Evolutionary conservation across 768 basidiomycete genomes (phyloP), one percentile per base, ranked within the genome.

Genomic region (Tulasnella sp.): DNA sequence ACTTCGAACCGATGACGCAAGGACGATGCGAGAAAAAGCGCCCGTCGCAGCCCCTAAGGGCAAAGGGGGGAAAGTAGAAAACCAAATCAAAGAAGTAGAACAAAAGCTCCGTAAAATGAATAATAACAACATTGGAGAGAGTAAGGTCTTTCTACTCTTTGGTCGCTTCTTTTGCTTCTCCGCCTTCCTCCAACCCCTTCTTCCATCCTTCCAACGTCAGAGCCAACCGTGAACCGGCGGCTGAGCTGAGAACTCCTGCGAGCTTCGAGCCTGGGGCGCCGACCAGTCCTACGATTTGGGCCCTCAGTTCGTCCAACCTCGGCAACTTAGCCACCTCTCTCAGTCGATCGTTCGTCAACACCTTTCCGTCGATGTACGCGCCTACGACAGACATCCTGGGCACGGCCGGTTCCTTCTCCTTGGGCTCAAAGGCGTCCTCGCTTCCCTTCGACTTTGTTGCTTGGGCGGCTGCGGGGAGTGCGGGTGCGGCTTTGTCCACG

Each of bases 361-460:
- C 78, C 44, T 73, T 79, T 31, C 78, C 78, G 73, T 79, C 78
- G 27, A 79, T 72, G 46, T 72, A 79, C 42, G 78, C 78, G 3
- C 78, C 78, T 1, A 74, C 71, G 1, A 79, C 78, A 31, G 24
- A 36, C 71, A 79, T 71, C 39, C 38, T 48, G 27, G 78, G 78
- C 4, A 72, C 71, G 56, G 78, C 40, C 5, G 71, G 62, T 24
- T 36, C 62, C 71, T 79, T 79, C 40, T 39, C 71, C 72, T 71
- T 74, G n/a, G 42, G 39, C 39, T 79, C 78, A 39, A 71, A 79
- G 38, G 46, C 71, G 72, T 79, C 78, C 38, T 24, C 78, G 56
- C n/a, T n/a, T n/a, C n/a, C n/a, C n/a, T n/a, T n/a, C n/a, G n/a
- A n/a, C n/a, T n/a, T n/a, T n/a, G n/a, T n/a, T n/a, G n/a, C n/a